A percentile compares a stretch with the other conserved stretches of the same genome.
Evolutionary conservation across 371 early-diverging fungal species (phyloP).

Genomic region (Lichtheimia corymbifera): DNA sequence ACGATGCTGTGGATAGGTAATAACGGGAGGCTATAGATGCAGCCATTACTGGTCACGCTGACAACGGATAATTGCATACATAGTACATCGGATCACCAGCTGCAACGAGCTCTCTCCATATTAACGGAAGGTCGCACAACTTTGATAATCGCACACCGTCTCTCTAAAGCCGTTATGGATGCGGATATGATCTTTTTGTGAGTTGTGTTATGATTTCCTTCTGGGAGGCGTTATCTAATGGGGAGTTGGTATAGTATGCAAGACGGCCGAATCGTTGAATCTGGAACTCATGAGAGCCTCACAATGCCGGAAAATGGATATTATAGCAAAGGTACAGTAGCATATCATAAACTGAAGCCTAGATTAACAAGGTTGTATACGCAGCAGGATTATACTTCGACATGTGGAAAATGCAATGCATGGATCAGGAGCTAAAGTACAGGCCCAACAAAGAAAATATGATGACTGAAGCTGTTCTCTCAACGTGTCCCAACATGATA

Average conservation of each 20-base stretch:
- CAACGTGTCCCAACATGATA: constrained; percentile 8
- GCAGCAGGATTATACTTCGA: too few relatives aligned
- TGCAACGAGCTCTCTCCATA: constrained; percentile 65
- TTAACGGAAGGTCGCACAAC: constrained; percentile 86
- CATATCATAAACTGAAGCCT: too few relatives aligned
- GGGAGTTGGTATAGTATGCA: constrained; percentile 40
- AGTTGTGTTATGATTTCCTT: neutral
- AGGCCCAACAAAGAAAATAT: too few relatives aligned
- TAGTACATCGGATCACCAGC: constrained; percentile 61
- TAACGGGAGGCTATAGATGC: neutral
- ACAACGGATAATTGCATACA: neutral
- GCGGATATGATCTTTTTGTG: constrained; percentile 76
- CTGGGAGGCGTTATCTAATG: too few relatives aligned
- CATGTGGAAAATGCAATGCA: too few relatives aligned
- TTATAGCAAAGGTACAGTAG: too few relatives aligned
- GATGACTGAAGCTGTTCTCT: constrained; percentile 13
- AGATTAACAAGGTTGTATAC: too few relatives aligned
- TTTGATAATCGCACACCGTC: constrained; percentile 91
- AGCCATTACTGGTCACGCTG: neutral
- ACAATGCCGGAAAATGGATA: constrained; percentile 2
- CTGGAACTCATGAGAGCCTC: constrained; percentile 84
- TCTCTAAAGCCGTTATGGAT: constrained; percentile 72
- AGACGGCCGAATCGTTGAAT: constrained; percentile 85
- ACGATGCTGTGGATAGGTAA: constrained; percentile 60
- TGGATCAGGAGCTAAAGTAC: too few relatives aligned